phyloP scores from a whole-genome alignment of 768 basidiomycete species.

The Leccinum ochraceum region DNA sequence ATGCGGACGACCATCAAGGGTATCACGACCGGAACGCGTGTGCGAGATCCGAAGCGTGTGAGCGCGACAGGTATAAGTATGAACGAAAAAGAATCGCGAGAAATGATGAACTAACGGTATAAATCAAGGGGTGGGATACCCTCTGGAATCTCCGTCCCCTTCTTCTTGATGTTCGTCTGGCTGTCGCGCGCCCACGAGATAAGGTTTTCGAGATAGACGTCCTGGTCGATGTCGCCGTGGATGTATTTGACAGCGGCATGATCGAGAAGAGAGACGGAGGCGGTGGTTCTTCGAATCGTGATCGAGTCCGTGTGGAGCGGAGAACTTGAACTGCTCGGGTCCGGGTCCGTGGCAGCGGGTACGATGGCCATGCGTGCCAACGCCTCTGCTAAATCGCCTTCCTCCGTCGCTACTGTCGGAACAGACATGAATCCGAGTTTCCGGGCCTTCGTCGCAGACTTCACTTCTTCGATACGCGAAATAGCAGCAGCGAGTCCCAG shows the following conservation, averaged over 20 bases:
- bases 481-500: constrained; percentile 80
- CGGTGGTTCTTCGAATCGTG: constrained; percentile 52
- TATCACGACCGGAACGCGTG: not conserved
- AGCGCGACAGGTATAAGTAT: not conserved
- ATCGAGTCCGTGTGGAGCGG: constrained; percentile 34
- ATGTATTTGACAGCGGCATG: constrained; percentile 70
- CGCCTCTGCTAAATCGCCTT: constrained; percentile 49
- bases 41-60: not conserved
- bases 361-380: constrained; percentile 45
- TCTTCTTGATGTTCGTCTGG: constrained; percentile 56
- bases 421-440: not conserved
- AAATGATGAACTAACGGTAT: constrained; percentile 56
- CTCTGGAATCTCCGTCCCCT: constrained; percentile 74
- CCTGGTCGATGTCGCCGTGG: constrained; percentile 68
- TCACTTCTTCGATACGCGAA: constrained; percentile 59
- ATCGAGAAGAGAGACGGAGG: constrained; percentile 54
- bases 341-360: constrained; percentile 2
- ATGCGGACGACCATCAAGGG: not conserved
- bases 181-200: constrained; percentile 61
- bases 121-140: constrained; percentile 76
- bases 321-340: constrained; percentile 7
- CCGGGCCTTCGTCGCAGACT: not conserved
- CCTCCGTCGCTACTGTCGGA: constrained; percentile 34
- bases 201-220: constrained; percentile 67
- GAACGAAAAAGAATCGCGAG: not conserved